These are phyloP conservation scores for Chaetomidium leptoderma DNA, from an alignment of 495 filamentous ascomycete species.

Conservation along the genomic window DNA sequence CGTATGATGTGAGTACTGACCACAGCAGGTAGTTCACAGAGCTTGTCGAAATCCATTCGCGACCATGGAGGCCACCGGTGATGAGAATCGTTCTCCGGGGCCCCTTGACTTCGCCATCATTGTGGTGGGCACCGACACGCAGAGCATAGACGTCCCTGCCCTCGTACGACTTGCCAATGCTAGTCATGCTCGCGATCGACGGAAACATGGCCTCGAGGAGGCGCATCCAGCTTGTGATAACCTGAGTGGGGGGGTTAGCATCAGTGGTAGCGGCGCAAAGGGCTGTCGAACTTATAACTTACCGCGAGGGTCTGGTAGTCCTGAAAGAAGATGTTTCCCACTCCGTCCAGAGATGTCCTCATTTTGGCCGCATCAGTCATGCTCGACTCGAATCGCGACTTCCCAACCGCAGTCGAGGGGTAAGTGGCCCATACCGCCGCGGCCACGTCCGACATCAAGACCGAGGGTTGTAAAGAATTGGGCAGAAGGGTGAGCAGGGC, in stretches of 20 bases:
- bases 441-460: constrained; percentile 81
- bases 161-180: constrained; percentile 76
- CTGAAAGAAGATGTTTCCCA: constrained; percentile 74
- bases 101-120: constrained; percentile 31
- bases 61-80: constrained; percentile 78
- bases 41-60: constrained; percentile 94
- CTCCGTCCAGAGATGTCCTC: constrained; percentile 33
- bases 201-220: constrained; percentile 85
- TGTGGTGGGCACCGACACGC: constrained; percentile 64
- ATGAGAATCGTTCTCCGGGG: constrained; percentile 73
- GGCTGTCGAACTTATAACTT: no score
- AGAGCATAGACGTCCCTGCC: constrained; percentile 79
- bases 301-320: constrained; percentile 82
- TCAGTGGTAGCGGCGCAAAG: background rate
- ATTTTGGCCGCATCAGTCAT: constrained; percentile 28
- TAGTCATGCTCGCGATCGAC: constrained; percentile 65
- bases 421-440: constrained; percentile 74
- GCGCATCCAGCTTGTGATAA: constrained; percentile 73
- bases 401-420: constrained; percentile 41
- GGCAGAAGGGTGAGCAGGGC: constrained; percentile 83
- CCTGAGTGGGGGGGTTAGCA: constrained; percentile 20
- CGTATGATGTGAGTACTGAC: constrained; percentile 78
- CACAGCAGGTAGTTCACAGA: constrained; percentile 90
- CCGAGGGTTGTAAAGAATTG: constrained; percentile 62
- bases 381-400: constrained; percentile 20